Evolutionary conservation across 176 grass and related monocot species (phyloP).

Genomic region (Tuctoria greenei): DNA sequence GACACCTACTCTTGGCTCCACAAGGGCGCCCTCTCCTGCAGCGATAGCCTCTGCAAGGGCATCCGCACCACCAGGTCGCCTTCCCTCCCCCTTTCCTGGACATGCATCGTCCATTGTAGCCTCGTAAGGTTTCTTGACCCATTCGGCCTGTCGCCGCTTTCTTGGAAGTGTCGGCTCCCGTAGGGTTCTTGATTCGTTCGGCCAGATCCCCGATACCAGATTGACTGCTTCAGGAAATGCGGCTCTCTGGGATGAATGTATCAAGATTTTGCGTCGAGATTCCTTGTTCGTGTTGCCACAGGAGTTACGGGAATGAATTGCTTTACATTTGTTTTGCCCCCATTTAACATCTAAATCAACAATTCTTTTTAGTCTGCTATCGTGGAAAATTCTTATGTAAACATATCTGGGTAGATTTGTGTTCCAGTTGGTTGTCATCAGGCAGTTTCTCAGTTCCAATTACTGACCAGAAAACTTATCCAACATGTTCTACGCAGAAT

Average conservation of each 20-base stretch:
- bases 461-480: background rate
- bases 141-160: background rate
- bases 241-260: background rate
- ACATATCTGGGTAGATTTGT: background rate
- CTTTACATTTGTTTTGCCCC: slow-evolving; percentile 7
- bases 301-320: background rate
- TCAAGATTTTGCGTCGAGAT: background rate
- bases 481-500: background rate
- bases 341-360: background rate
- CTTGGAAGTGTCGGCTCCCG: background rate
- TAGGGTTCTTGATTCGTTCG: slow-evolving; percentile 16
- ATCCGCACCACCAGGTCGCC: slow-evolving; percentile 74
- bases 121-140: slow-evolving; percentile 10
- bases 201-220: background rate
- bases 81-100: slow-evolving; percentile 23
- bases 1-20: slow-evolving; percentile 98
- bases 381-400: slow-evolving; percentile 12
- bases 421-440: background rate
- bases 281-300: background rate
- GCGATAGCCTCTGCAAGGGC: slow-evolving; percentile 83
- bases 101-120: background rate
- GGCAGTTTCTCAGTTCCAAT: background rate
- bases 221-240: slow-evolving; percentile 17
- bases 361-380: background rate
- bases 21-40: slow-evolving; percentile 90